Evolutionary conservation across 1,284 basidiomycete genomes (phyloP), one percentile per base, ranked within the genome.

Genomic region (Cutaneotrichosporon cyanovorans): DNA sequence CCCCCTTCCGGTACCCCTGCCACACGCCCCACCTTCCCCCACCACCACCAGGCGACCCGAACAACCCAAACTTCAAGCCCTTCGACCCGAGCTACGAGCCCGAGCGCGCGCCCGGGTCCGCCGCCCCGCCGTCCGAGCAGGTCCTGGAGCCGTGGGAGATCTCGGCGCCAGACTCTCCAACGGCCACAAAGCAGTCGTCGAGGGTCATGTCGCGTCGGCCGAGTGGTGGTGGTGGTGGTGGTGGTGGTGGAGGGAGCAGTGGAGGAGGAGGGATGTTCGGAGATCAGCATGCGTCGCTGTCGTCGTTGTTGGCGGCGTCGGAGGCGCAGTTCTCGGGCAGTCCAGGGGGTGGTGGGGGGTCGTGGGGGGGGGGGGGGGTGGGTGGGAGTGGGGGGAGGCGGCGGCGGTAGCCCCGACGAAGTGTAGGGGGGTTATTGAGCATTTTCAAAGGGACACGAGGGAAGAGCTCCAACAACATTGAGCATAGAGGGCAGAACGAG

Each of bases 1-100:
- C 59, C 32, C 62, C 64, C 2, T 66, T 59, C 38, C 58, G 64
- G 2, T 64, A 61, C 40, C 53, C 57, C 19, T 66, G 64, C 41
- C 52, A 57, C 18, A 53, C 41, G 10, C 62, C 56, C 8, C 45
- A 54, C 12, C 40, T 45, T 1, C 59, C 61, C 2, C 49, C 53
- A 23, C 62, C 62, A 9, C 54, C 60, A 2, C 60, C 61, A 5
- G 61, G 60, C 2, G 56, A 66, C 49, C 58, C 59, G 3, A 41
- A 51, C 21, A 42, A 61, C 35, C 57, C 59, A n/a, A 45, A 44
- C 10, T 63, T 64, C 40, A 40, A 35, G 7, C 55, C 50, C 5
- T 66, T 59, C 40, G 56, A 64, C 40, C 56, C 61, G 5, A 42
- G 35, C 33, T 11, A 21, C 32, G 21, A 15, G 32, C 32, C 30